Conservation (phyloP, 805 yeast genomes). For the Candida maris region DNA sequence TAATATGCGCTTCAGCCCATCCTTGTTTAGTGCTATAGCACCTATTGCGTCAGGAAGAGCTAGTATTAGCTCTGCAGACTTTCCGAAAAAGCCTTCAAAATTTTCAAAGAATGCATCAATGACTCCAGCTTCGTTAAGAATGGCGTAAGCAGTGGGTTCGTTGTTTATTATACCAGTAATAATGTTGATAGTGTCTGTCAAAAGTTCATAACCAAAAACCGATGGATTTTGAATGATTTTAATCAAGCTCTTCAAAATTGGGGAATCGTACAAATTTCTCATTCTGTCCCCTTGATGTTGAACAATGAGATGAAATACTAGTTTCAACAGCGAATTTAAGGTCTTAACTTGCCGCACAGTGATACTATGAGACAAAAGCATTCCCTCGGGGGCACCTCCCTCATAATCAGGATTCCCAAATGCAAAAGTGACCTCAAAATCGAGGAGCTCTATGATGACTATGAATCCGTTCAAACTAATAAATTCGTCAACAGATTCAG, state of each 20-base stretch:
- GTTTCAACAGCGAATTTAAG: conserved; percentile 56
- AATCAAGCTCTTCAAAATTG: conserved; percentile 60
- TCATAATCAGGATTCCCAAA: conserved; percentile 53
- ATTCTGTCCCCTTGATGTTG: conserved; percentile 81
- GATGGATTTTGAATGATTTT: conserved; percentile 52
- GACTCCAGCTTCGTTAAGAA: conserved; percentile 73
- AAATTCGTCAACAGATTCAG: conserved; percentile 58
- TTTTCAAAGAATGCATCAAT: conserved; percentile 61
- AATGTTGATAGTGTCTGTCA: conserved; percentile 59
- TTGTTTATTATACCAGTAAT: conserved; percentile 73
- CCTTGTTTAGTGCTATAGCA: conserved; percentile 74
- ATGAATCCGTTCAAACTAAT: conserved; percentile 64
- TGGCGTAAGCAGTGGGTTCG: conserved; percentile 85
- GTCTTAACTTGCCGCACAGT: conserved; percentile 58
- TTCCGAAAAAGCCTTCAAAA: conserved; percentile 53
- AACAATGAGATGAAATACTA: conserved; percentile 59
- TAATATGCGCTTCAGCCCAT: conserved; percentile 61
- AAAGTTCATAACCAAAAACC: conserved; percentile 63
- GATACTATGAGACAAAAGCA: conserved; percentile 46
- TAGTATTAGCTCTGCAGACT: conserved; percentile 52
- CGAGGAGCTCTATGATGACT: conserved; percentile 54
- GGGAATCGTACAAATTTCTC: conserved; percentile 82
- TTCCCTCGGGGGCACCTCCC: conserved; percentile 52
- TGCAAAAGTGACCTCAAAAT: conserved; percentile 63
- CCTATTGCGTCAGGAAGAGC: conserved; percentile 74